Conservation (phyloP, 1,284 basidiomycete species). For the Ganoderma lucidum region DNA sequence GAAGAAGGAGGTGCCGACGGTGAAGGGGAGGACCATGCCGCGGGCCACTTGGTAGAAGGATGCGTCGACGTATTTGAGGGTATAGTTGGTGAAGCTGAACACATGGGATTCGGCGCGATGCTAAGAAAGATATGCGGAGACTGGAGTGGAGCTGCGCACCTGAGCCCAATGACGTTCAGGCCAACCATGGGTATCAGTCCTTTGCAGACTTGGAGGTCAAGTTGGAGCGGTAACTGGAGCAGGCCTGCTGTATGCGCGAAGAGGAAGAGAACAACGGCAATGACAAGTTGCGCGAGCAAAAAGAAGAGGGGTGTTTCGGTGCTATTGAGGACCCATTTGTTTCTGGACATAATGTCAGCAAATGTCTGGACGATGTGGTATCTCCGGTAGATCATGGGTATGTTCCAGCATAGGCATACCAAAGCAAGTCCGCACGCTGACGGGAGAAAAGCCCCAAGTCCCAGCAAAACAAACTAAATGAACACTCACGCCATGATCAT, state of each 20-base stretch:
- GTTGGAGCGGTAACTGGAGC: conserved; percentile 64
- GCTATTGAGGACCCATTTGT: conserved; percentile 81
- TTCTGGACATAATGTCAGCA: conserved; percentile 50
- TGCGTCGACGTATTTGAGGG: conserved; percentile 90
- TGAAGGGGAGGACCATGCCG: conserved; percentile 88
- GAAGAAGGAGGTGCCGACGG: conserved; percentile 79
- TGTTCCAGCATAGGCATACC: not conserved
- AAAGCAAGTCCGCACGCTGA: not conserved
- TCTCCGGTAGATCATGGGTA: not conserved
- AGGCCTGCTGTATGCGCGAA: conserved; percentile 67
- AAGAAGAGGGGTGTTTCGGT: conserved; percentile 85
- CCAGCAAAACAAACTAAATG: not conserved
- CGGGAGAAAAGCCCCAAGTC: not conserved
- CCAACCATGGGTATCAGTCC: conserved; percentile 77
- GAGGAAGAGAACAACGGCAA: conserved; percentile 81
- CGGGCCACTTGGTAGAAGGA: conserved; percentile 93
- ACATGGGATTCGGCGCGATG: not conserved
- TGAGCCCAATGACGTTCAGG: conserved; percentile 82
- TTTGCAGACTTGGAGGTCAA: conserved; percentile 70
- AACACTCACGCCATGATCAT: conserved; percentile 78
- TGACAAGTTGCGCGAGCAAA: conserved; percentile 80
- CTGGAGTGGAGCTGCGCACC: conserved; percentile 51
- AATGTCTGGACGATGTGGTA: not conserved
- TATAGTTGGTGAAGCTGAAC: conserved; percentile 88
- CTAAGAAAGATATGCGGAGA: not conserved